Conservation (phyloP, 1,139 yeast species). For the Diutina neorugosa region DNA sequence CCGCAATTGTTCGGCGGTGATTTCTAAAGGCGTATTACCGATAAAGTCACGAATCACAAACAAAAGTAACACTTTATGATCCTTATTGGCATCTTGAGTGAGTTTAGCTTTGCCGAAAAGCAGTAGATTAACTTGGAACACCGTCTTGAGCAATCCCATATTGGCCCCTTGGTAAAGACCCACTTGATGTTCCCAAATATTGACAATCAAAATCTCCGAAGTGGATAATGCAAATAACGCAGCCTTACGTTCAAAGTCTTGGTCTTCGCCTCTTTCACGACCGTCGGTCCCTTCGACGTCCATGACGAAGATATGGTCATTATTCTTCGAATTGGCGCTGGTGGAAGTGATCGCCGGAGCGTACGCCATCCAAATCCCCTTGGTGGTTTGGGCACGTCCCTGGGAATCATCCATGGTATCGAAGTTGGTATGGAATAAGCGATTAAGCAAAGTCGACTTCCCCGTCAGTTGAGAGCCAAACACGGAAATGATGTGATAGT, state of each 20-base stretch:
- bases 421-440: slow-evolving; percentile 73
- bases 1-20: slow-evolving; percentile 54
- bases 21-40: slow-evolving; percentile 74
- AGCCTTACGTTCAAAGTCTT: slow-evolving; percentile 92
- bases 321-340: slow-evolving; percentile 11
- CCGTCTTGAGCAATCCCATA: slow-evolving; percentile 90
- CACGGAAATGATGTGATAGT: slow-evolving; percentile 86
- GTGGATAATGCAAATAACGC: slow-evolving; percentile 92
- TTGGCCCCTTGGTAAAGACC: slow-evolving; percentile 97
- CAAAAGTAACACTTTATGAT: slow-evolving; percentile 61
- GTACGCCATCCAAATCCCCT: slow-evolving; percentile 88
- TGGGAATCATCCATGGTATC: slow-evolving; percentile 87
- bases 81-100: slow-evolving; percentile 16
- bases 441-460: slow-evolving; percentile 80
- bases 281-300: slow-evolving; percentile 99
- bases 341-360: slow-evolving; percentile 27
- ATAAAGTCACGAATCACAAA: slow-evolving; percentile 90
- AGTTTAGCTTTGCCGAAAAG: slow-evolving; percentile 45
- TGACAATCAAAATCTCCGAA: slow-evolving; percentile 79
- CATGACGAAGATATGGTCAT: slow-evolving; percentile 57
- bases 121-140: slow-evolving; percentile 86
- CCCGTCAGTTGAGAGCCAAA: slow-evolving; percentile 98
- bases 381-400: slow-evolving; percentile 70
- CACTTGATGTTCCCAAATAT: slow-evolving; percentile 95
- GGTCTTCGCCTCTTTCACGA: slow-evolving; percentile 95